Evolutionary conservation across 306 rosid species (phyloP), one percentile per base, ranked within the genome.

Genomic region (Gillenia trifoliata): DNA sequence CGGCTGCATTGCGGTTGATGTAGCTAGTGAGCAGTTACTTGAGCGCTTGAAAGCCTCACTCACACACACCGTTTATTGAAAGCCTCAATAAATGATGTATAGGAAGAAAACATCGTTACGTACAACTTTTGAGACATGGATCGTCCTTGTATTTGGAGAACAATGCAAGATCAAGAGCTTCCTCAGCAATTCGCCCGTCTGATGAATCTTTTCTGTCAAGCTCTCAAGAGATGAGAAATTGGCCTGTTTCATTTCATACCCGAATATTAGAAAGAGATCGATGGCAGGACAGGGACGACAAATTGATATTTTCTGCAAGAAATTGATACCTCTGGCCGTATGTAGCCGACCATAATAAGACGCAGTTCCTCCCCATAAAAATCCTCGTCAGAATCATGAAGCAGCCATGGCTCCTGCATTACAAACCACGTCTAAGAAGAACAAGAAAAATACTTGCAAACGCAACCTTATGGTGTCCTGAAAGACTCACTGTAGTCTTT

Each of bases 351-450:
- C 19, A 91, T 78, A 75, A 86, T 91, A 73, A 92, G 95, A 29
- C 75, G 88, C 80, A 90, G 79, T 65, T 92, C 96, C 86, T 94
- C 96, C 23, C 89, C 88, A 45, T 94, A 92, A 86, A 94, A 94
- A 83, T 94, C 96, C 60, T 76, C 88, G 10, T 77, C 72, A 2
- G 92, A 90, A 31, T 94, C 77, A 74, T 94, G 93, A 81, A 94
- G 99, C 86, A 92, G 17, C 97, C 99, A 94, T n/a, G 96, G 99
- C 80, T 94, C 97, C 96, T 94, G 80, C 50, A 78, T 78, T 16
- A 22, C 54, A 75, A 68, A 75, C 19, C 47, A 40, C 75, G 66
- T 36, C 25, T 75, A 67, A 49, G 28, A 28, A n/a, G 40, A 12
- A 50, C 77, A 26, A 25, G 70, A 71, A 20, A 50, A 77, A 12